phyloP scores from a whole-genome alignment of 108 stramenopile species.

The Nitzschia putrida region DNA sequence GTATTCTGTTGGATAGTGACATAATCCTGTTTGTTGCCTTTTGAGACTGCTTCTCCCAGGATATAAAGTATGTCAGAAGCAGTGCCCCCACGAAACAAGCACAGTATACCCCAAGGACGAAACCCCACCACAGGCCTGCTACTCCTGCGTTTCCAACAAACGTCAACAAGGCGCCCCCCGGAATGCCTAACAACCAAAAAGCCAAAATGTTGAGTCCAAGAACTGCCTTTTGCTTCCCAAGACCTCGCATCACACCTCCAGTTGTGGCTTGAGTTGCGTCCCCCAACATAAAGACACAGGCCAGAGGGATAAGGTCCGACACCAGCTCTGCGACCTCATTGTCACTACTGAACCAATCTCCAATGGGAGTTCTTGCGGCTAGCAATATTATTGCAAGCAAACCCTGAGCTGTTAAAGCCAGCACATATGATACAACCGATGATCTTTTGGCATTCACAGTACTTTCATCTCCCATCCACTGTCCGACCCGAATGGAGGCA shows the following conservation, averaged over 20 bases:
- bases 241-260: constrained; percentile 39
- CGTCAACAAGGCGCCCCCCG: constrained; percentile 25
- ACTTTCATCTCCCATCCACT: constrained; percentile 34
- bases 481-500: constrained; percentile 49
- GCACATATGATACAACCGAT: constrained; percentile 16
- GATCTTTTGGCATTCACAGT: constrained; percentile 32
- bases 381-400: constrained; percentile 27
- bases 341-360: constrained; percentile 37
- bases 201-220: constrained; percentile 35
- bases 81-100: neutral
- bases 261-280: constrained; percentile 39
- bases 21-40: constrained; percentile 2
- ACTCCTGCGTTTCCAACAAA: constrained; percentile 34
- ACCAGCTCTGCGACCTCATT: constrained; percentile 33
- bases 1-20: too few species aligned
- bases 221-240: constrained; percentile 36
- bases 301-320: constrained; percentile 33
- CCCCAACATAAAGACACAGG: constrained; percentile 40
- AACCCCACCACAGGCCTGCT: constrained; percentile 17
- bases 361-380: constrained; percentile 17
- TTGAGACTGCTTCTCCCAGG: constrained; percentile 11
- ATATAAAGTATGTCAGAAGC: neutral
- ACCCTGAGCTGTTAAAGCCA: constrained; percentile 15
- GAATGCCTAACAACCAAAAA: constrained; percentile 41
- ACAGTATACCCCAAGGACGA: constrained; percentile 1